Evolutionary conservation across 768 basidiomycete genomes (phyloP).

Genomic region (Russula dissimulans): DNA sequence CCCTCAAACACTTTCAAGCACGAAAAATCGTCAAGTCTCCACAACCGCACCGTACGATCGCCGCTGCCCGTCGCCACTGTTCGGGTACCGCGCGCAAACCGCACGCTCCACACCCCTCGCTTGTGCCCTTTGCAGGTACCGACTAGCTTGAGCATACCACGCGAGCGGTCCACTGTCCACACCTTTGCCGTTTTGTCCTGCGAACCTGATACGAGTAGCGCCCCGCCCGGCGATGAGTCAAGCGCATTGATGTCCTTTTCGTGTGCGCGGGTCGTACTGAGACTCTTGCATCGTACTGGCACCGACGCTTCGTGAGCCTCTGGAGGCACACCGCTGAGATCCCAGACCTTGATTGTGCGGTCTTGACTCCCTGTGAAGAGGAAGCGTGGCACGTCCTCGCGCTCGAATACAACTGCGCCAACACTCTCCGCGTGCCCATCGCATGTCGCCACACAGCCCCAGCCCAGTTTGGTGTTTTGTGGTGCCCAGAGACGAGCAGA

Average conservation of each 20-base stretch:
- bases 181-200: slow-evolving; percentile 94
- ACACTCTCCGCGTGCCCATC: slow-evolving; percentile 94
- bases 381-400: slow-evolving; percentile 43
- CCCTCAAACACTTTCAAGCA: slow-evolving; percentile 97
- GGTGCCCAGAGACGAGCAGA: slow-evolving; percentile 78
- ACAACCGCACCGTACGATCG: slow-evolving; percentile 89
- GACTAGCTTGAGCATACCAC: slow-evolving; percentile 63
- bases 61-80: slow-evolving; percentile 90
- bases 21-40: slow-evolving; percentile 89
- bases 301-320: slow-evolving; percentile 24
- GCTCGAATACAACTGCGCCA: slow-evolving; percentile 81
- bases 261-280: slow-evolving; percentile 84
- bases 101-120: slow-evolving; percentile 91
- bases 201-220: slow-evolving; percentile 82
- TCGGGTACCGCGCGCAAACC: slow-evolving; percentile 75
- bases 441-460: slow-evolving; percentile 75
- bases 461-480: slow-evolving; percentile 34
- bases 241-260: slow-evolving; percentile 99
- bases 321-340: slow-evolving; percentile 50
- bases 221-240: slow-evolving; percentile 86
- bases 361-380: slow-evolving; percentile 96
- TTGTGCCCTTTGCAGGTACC: slow-evolving; percentile 96
- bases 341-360: slow-evolving; percentile 98
- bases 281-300: slow-evolving; percentile 52
- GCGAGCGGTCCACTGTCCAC: slow-evolving; percentile 55